phyloP scores from a whole-genome alignment of 805 yeast species.

The Yamadazyma insecticola region DNA sequence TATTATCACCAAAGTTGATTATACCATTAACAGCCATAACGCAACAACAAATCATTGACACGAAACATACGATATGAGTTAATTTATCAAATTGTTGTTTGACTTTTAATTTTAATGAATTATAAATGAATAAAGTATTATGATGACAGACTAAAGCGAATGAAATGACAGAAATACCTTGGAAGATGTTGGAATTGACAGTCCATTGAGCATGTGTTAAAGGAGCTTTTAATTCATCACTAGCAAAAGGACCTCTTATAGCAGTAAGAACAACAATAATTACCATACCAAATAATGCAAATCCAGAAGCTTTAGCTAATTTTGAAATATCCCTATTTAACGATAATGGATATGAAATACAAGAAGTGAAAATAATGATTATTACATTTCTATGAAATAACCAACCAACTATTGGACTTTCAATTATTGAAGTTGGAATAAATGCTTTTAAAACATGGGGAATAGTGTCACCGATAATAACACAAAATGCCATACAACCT shows the following conservation, averaged over 20 bases:
- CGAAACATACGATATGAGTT: conserved; percentile 79
- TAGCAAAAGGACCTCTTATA: conserved; percentile 63
- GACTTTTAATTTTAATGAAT: conserved; percentile 74
- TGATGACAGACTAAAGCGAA: conserved; percentile 96
- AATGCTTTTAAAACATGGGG: conserved; percentile 80
- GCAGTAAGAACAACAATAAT: conserved; percentile 72
- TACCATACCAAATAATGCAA: conserved; percentile 82
- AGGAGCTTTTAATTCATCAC: conserved; percentile 43
- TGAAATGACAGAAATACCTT: conserved; percentile 90
- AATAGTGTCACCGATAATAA: conserved; percentile 90
- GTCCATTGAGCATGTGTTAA: conserved; percentile 45
- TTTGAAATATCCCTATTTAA: conserved; percentile 76
- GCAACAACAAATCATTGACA: conserved; percentile 76
- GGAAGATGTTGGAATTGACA: conserved; percentile 64
- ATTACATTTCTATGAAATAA: conserved; percentile 65
- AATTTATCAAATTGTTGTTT: conserved; percentile 67
- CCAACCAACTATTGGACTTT: conserved; percentile 27
- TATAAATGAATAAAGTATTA: conserved; percentile 85
- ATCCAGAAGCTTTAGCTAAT: conserved; percentile 79
- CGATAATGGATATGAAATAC: conserved; percentile 79
- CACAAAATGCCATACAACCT: conserved; percentile 90
- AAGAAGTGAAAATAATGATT: conserved; percentile 62
- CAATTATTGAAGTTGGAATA: conserved; percentile 43
- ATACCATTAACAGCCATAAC: conserved; percentile 78
- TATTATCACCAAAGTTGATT: conserved; percentile 65